These are phyloP conservation scores for Actinomucor elegans DNA, from an alignment of 371 early-diverging fungal genomes.

Conservation along the genomic window DNA sequence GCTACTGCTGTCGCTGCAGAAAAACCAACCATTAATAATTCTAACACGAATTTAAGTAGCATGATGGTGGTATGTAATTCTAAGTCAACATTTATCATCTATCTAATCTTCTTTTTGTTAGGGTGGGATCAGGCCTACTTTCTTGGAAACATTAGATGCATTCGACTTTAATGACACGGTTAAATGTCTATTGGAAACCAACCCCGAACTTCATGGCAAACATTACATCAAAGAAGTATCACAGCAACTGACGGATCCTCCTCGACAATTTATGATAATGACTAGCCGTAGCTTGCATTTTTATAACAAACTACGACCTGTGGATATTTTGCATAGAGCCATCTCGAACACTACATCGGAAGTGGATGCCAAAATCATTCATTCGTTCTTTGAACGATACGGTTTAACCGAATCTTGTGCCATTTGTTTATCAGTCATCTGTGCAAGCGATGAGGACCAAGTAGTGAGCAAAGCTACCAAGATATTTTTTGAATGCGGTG, in stretches of 20 bases:
- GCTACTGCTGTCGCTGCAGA: slow-evolving; percentile 60
- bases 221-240: slow-evolving; percentile 55
- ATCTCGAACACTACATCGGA: neutral
- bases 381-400: slow-evolving; percentile 54
- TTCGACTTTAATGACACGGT: neutral
- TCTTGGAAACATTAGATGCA: neutral
- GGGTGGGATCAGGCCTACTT: neutral
- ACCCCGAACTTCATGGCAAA: slow-evolving; percentile 4
- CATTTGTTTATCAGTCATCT: slow-evolving; percentile 73
- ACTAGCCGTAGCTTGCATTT: slow-evolving; percentile 68
- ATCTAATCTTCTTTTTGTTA: too few species aligned
- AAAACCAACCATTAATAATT: slow-evolving; percentile 45
- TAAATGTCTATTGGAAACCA: slow-evolving; percentile 52
- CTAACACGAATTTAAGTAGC: too few species aligned
- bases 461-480: slow-evolving; percentile 39
- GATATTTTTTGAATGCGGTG: slow-evolving; percentile 66
- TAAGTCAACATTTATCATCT: too few species aligned
- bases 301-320: slow-evolving; percentile 71
- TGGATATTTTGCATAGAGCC: slow-evolving; percentile 49
- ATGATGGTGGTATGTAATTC: too few species aligned
- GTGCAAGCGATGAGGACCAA: slow-evolving; percentile 20
- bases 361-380: slow-evolving; percentile 41
- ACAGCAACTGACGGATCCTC: slow-evolving; percentile 55
- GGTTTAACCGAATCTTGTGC: slow-evolving; percentile 68
- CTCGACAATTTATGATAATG: slow-evolving; percentile 70